A percentile compares a stretch with the other conserved stretches of the same genome.
phyloP scores from a whole-genome alignment of 2,329 filamentous ascomycete species.

The Xylariales sp. region DNA sequence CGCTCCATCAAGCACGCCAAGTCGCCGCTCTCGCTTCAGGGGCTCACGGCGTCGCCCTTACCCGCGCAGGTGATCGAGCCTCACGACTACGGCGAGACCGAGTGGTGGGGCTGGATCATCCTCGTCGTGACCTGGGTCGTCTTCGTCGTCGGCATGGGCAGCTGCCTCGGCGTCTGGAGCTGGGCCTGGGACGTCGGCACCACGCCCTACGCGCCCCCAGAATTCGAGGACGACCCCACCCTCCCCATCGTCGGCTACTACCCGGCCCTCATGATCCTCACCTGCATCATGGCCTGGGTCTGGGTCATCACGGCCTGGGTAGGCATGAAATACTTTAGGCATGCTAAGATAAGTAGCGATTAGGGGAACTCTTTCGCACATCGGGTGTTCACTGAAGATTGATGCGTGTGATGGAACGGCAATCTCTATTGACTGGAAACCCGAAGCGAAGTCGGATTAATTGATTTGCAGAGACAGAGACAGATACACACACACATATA shows the following conservation, averaged over 20 bases:
- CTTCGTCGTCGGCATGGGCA: conserved; percentile 95
- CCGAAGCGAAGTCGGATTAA: too few species aligned
- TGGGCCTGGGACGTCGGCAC: conserved; percentile 99
- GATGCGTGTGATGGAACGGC: too few species aligned
- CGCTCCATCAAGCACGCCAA: conserved; percentile 50
- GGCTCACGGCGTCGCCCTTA: conserved; percentile 44
- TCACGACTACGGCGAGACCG: conserved; percentile 92
- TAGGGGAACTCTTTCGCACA: too few species aligned
- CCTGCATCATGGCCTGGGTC: conserved; percentile 95
- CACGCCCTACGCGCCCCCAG: conserved; percentile 90
- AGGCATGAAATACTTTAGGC: conserved; percentile 98
- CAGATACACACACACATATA: too few species aligned
- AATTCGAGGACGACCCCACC: conserved; percentile 91
- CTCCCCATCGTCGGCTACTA: conserved; percentile 97
- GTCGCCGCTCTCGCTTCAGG: conserved; percentile 55
- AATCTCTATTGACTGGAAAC: too few species aligned
- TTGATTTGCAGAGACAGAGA: too few species aligned
- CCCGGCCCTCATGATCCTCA: conserved; percentile 87
- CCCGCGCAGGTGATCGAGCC: conserved; percentile 44
- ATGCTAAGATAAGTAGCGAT: conserved; percentile 81
- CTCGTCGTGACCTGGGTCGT: conserved; percentile 89
- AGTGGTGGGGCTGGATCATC: conserved; percentile 97
- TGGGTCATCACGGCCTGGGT: conserved; percentile 98
- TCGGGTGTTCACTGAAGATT: too few species aligned
- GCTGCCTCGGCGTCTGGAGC: conserved; percentile 89